Conservation (phyloP, 768 basidiomycete genomes). For the Mycena chlorophos region DNA sequence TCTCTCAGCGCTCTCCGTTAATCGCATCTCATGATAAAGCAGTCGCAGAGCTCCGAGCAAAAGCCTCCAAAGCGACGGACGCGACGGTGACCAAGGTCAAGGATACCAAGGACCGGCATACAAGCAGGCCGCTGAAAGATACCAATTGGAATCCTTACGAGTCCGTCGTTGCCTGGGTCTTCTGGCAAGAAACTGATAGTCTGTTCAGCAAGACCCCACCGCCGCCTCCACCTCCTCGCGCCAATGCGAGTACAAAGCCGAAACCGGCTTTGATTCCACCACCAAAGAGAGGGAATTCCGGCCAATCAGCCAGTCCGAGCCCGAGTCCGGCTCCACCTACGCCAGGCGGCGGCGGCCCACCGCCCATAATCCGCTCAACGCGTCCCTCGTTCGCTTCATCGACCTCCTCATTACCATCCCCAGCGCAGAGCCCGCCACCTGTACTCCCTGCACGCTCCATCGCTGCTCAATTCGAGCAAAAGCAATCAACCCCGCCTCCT, state of each 20-base stretch:
- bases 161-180: not conserved
- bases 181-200: not conserved
- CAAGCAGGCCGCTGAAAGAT: slow-evolving; percentile 57
- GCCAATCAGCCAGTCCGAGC: slow-evolving; percentile 20
- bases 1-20: not conserved
- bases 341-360: slow-evolving; percentile 6
- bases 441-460: slow-evolving; percentile 17
- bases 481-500: slow-evolving; percentile 5
- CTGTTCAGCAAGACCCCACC: slow-evolving; percentile 45
- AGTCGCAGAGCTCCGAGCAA: slow-evolving; percentile 70
- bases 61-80: slow-evolving; percentile 63
- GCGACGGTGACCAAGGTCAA: slow-evolving; percentile 51
- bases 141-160: slow-evolving; percentile 64
- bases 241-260: slow-evolving; percentile 35
- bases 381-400: slow-evolving; percentile 19
- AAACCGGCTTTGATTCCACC: slow-evolving; percentile 23
- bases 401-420: slow-evolving; percentile 28
- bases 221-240: slow-evolving; percentile 43
- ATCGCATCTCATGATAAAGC: not conserved
- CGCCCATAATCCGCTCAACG: slow-evolving; percentile 12
- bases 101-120: slow-evolving; percentile 56
- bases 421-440: slow-evolving; percentile 23
- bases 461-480: slow-evolving; percentile 17
- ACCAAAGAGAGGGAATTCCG: slow-evolving; percentile 20
- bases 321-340: slow-evolving; percentile 28